These are phyloP conservation scores for Cadophora malorum DNA, from an alignment of 2,329 filamentous ascomycete species.

Conservation along the genomic window DNA sequence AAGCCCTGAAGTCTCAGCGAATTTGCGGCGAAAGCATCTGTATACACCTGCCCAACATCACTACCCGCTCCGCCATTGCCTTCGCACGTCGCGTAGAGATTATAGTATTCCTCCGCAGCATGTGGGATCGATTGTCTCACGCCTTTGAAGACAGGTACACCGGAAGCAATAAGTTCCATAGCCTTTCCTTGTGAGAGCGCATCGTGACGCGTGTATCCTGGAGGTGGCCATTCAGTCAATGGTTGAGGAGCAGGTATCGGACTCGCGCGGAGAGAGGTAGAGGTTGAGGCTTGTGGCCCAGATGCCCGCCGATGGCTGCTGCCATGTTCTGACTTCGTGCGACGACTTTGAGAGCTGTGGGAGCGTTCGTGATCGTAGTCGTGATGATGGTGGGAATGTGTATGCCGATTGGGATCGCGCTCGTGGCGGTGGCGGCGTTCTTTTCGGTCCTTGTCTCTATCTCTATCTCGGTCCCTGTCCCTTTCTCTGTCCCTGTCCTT, in stretches of 20 bases:
- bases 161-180: slow-evolving; percentile 62
- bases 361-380: slow-evolving; percentile 19
- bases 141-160: slow-evolving; percentile 63
- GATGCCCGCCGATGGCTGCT: slow-evolving; percentile 8
- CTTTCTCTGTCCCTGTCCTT: background rate
- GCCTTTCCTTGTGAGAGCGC: slow-evolving; percentile 61
- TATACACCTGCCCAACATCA: slow-evolving; percentile 37
- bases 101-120: slow-evolving; percentile 59
- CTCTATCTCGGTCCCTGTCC: slow-evolving; percentile 17
- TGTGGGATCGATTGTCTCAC: slow-evolving; percentile 61
- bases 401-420: slow-evolving; percentile 49
- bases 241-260: slow-evolving; percentile 38
- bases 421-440: slow-evolving; percentile 43
- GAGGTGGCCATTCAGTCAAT: slow-evolving; percentile 63
- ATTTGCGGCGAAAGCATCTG: slow-evolving; percentile 31
- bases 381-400: slow-evolving; percentile 7
- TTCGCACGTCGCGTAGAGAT: slow-evolving; percentile 58
- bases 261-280: slow-evolving; percentile 12
- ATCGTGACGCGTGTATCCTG: slow-evolving; percentile 54
- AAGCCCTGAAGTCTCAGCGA: slow-evolving; percentile 32
- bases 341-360: slow-evolving; percentile 5
- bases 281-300: background rate
- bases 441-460: slow-evolving; percentile 29
- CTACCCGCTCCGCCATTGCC: slow-evolving; percentile 49
- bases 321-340: slow-evolving; percentile 9